Base-by-base conservation (phyloP, 2,329 filamentous ascomycete genomes). In the Anthostomella pinea region DNA sequence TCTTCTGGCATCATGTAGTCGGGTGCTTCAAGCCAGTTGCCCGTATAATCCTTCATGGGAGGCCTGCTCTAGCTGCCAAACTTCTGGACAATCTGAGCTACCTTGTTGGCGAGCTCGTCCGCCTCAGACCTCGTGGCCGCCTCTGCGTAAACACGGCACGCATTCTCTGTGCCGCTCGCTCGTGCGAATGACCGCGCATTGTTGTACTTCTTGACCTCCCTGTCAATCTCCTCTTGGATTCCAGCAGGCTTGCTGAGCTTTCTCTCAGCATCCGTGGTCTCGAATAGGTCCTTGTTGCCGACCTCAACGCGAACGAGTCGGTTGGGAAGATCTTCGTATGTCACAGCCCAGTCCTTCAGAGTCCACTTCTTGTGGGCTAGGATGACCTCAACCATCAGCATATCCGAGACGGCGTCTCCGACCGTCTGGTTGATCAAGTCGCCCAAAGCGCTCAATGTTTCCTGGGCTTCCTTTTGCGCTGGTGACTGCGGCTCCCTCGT, bases 391-490 rank as follows among this genome's bases (percentile, higher is more conserved):
- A 97, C 90, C 57, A 98, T 81, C 29, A 98, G 79, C 77, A 96
- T 86, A 66, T 98, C 93, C 1, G 89, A 95, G 39, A 98, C 77
- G 30, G 93, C 93, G 60, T 98, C 93, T 35, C 93, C 93, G 30
- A 97, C 91, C 1, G 93, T 93, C 70, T 98, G 93, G 73, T 98
- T 98, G 72, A 98, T 95, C 46, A 98, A 77, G 53, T 96, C 87
- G 33, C 84, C 84, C 35, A 95, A 76, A 8, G 88, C 90, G 35
- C 79, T 75, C 1, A 98, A 81, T 7, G 83, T 89, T 37, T 95
- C 86, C 10, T 97, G 77, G 2, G 91, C 87, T 53, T 88, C 85
- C 60, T 91, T 86, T 64, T 97, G 90, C 6, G 87, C 91, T 1
- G 93, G 91, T 0, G 88, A 95, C 63, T 94, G 84, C 5, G 93